Evolutionary conservation across 139 green algal genomes (phyloP), one percentile per base, ranked within the genome.

Genomic region (Micractinium sp.): DNA sequence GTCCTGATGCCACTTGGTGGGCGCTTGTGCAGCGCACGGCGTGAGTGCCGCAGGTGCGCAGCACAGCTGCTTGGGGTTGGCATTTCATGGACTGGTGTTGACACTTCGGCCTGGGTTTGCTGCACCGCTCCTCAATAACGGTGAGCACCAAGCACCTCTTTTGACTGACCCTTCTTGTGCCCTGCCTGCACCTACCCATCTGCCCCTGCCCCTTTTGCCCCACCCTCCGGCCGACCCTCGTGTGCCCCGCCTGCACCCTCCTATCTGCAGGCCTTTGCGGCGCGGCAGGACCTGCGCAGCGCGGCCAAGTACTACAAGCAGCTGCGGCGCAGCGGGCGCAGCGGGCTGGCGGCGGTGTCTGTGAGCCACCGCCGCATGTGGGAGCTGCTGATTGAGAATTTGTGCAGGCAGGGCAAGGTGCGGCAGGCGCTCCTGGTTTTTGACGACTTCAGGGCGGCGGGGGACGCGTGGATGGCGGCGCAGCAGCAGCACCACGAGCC

Each of bases 401-500:
- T 86, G 66, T 95, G 93, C 73, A 33, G 91, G 39, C 73, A 41
- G 36, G 61, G 82, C 71, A 83, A 87, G n/a, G 82, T 92, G 14
- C 86, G 90, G 67, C 67, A 80, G 31, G 93, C 93, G 35, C 83
- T 95, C 18, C 73, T 89, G 89, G 87, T 95, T 23, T 95, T 95
- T 90, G 93, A 95, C 87, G 93, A 95, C 39, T 95, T 90, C 91
- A 95, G 95, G 91, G 78, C 78, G 14, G 92, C 90, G 0, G 41
- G 53, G 1, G 67, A 75, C 7, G 47, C 33, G n/a, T 91, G 47
- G 85, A 31, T 66, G 85, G 85, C 75, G 19, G 39, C 75, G n/a
- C 88, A 92, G 83, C 81, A 86, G 76, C 82, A 80, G 66, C 83
- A 67, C 66, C 38, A 75, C 19, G 23, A 76, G 13, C 38, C 66